Conservation (phyloP, 23 red algal species). For the Gracilaria caudata region DNA sequence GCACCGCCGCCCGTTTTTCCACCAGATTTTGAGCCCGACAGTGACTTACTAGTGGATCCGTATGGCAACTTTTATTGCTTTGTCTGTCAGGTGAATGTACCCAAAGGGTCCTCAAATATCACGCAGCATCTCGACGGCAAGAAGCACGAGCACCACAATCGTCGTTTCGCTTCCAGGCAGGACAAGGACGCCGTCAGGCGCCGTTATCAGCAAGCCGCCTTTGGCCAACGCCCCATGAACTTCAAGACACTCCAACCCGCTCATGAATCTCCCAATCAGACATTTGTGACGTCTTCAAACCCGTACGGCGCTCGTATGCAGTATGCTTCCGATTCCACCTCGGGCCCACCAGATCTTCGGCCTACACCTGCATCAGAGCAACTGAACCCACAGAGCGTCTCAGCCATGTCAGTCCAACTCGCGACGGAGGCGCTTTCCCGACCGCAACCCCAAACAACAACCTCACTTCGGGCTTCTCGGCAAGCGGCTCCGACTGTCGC, state of each 20-base stretch:
- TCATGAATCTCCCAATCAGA: neutral
- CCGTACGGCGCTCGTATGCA: neutral
- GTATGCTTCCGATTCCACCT: neutral
- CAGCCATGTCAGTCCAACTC: neutral
- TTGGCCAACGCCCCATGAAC: neutral
- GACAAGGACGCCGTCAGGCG: constrained; percentile 22
- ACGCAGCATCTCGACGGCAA: constrained; percentile 66
- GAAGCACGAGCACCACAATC: constrained; percentile 61
- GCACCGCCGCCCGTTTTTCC: constrained; percentile 33
- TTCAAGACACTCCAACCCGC: neutral
- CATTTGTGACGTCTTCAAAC: neutral
- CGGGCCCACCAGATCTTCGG: neutral
- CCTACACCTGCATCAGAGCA: constrained; percentile 6
- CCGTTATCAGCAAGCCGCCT: constrained; percentile 51
- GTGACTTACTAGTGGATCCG: constrained; percentile 52
- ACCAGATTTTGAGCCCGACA: constrained; percentile 35
- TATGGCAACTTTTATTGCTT: constrained; percentile 59
- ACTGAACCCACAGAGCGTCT: neutral
- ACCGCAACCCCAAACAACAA: neutral
- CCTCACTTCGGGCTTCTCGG: neutral
- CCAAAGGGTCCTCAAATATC: constrained; percentile 37
- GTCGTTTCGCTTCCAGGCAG: constrained; percentile 9
- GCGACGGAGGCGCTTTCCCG: neutral
- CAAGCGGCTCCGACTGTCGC: neutral
- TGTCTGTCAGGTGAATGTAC: constrained; percentile 69